Conservation (phyloP, 352 stramenopile genomes). For the Hyaloperonospora arabidopsidis region DNA sequence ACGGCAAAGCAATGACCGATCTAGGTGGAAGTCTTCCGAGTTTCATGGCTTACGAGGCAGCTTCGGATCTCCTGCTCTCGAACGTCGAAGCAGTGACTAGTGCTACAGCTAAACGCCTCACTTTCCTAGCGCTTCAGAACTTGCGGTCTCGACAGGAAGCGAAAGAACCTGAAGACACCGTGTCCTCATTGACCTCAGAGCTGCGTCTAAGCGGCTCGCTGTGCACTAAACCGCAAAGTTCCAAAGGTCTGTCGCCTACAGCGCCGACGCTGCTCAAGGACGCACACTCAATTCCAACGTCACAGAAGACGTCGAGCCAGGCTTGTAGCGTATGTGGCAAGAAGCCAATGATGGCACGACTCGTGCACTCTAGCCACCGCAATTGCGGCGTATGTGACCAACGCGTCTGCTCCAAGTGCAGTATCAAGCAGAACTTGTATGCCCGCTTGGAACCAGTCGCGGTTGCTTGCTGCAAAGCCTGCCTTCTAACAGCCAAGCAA, state of each 20-base stretch:
- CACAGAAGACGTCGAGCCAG: constrained; percentile 17
- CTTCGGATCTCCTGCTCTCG: constrained; percentile 35
- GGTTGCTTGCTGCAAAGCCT: constrained; percentile 45
- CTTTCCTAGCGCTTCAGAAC: constrained; percentile 11
- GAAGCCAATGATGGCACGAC: constrained; percentile 26
- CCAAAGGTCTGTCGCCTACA: constrained; percentile 14
- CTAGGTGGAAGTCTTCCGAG: constrained; percentile 37
- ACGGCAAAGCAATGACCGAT: constrained; percentile 51
- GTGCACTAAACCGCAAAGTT: constrained; percentile 14
- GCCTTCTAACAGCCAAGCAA: constrained; percentile 33
- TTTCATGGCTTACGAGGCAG: constrained; percentile 41
- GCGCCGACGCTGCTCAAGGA: constrained; percentile 4
- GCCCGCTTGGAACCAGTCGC: constrained; percentile 31
- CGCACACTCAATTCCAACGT: not conserved
- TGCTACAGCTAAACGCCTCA: constrained; percentile 44
- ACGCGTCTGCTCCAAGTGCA: constrained; percentile 43
- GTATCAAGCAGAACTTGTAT: constrained; percentile 40
- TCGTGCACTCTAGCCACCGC: constrained; percentile 24
- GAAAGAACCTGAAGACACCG: constrained; percentile 15
- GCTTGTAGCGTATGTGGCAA: constrained; percentile 24
- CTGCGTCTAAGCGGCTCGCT: constrained; percentile 14
- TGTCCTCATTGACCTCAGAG: constrained; percentile 20
- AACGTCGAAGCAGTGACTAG: constrained; percentile 32
- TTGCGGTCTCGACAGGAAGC: constrained; percentile 1
- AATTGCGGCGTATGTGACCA: constrained; percentile 40